These are phyloP conservation scores for Fraxinus platypoda DNA, from an alignment of 305 asterid genomes.

Conservation along the genomic window DNA sequence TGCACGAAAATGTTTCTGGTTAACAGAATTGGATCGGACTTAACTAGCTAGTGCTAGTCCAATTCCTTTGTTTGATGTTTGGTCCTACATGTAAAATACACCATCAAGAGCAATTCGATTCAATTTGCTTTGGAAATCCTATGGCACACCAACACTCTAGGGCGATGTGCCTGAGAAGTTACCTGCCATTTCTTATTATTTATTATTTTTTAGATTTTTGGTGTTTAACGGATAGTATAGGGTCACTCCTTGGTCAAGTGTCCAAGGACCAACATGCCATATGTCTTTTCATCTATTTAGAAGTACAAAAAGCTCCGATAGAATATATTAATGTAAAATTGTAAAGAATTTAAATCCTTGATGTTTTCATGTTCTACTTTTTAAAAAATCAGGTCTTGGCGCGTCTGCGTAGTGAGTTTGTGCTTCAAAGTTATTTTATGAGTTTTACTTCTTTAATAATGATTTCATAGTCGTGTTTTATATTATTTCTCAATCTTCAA, in stretches of 20 bases:
- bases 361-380: background rate
- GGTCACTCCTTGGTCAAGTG: background rate
- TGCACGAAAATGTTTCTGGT: background rate
- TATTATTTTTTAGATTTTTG: background rate
- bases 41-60: background rate
- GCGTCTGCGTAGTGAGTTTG: background rate
- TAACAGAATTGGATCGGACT: background rate
- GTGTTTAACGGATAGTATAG: background rate
- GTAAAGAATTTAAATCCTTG: background rate
- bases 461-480: background rate
- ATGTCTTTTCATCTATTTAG: background rate
- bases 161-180: background rate
- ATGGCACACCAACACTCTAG: background rate
- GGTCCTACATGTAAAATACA: background rate
- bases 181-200: background rate
- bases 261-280: background rate
- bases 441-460: background rate
- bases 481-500: background rate
- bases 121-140: background rate
- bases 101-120: background rate
- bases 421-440: background rate
- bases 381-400: background rate
- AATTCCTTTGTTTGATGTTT: background rate
- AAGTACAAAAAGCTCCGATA: background rate
- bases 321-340: background rate